Evolutionary conservation across 2,329 filamentous ascomycete genomes (phyloP).

Genomic region (Alternaria sp.): DNA sequence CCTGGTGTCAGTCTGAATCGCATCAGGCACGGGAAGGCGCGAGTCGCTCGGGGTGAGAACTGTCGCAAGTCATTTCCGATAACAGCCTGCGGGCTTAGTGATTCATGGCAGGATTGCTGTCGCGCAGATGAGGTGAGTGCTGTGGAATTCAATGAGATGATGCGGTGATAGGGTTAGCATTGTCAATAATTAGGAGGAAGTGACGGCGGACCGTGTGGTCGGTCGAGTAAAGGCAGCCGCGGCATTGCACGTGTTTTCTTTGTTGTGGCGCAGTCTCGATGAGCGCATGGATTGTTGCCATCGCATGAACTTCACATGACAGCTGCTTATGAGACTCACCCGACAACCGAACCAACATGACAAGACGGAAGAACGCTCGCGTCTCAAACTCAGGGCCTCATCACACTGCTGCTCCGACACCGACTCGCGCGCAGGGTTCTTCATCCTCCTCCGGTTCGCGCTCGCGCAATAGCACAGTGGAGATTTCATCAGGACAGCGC

Average conservation of each 20-base stretch:
- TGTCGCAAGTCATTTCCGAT: neutral
- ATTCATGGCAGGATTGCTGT: neutral
- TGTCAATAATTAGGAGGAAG: neutral
- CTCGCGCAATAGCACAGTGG: constrained; percentile 9
- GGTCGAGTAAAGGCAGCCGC: neutral
- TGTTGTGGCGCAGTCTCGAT: neutral
- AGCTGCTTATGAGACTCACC: neutral
- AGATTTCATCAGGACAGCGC: constrained; percentile 10
- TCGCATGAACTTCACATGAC: neutral
- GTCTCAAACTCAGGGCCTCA: neutral
- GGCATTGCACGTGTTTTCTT: constrained; percentile 1
- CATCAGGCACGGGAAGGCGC: neutral
- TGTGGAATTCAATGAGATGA: neutral
- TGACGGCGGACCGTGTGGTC: neutral
- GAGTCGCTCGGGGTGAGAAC: neutral
- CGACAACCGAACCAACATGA: constrained; percentile 1
- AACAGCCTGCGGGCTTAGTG: constrained; percentile 3
- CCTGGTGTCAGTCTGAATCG: neutral
- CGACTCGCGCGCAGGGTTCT: neutral
- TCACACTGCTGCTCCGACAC: neutral
- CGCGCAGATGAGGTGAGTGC: neutral
- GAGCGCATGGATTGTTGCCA: neutral
- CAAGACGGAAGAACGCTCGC: neutral
- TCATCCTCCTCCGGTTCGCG: constrained; percentile 4
- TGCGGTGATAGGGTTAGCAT: neutral